Base-by-base conservation (phyloP, 352 stramenopile genomes). In the Globisporangium cylindrosporum region DNA sequence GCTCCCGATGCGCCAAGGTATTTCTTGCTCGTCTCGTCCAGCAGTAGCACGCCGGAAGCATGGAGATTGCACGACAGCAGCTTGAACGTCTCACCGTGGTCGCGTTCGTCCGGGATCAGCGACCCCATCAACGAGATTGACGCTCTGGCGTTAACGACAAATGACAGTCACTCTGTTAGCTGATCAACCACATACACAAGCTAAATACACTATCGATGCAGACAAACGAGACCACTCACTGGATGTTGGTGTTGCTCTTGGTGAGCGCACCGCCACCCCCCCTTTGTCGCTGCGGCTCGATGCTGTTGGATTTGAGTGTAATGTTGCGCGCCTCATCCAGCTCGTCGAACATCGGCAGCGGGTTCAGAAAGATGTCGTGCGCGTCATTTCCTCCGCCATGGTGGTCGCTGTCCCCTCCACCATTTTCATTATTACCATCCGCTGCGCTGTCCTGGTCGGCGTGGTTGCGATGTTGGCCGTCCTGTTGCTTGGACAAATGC, bases 1-100 rank as follows among this genome's bases (percentile, higher is more conserved):
- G 41, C 41, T n/a, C 12, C 4, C 14, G 41, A n/a, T 49, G 41
- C 41, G 48, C 43, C 70, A 0, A 94, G 64, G 49, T 91, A 92
- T 65, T 91, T 91, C 49, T 84, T 87, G 51, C 86, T 94, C 38
- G 79, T 74, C 46, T 95, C 88, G 64, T 95, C 88, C 60, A 95
- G 69, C 34, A 94, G 71, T 62, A 95, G 66, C 59, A 92, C 86
- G 18, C 88, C 88, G 27, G 73, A 89, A 41, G 78, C 66, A 48
- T 94, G 83, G 27, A 95, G 71, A 49, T 82, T 81, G 70, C 88
- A 95, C 71, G 84, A 93, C 70, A 91, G 67, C 48, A 95, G 69
- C 79, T 94, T 95, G 74, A 94, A 93, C 25, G 83, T 90, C 65
- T 95, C 86, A 56, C 88, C 88, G 41, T 93, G 83, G 60, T 94